Percentiles rank a stretch among this genome's conserved stretches.
These are phyloP conservation scores for Cichorium intybus DNA, from an alignment of 140 eudicot species.

Conservation along the genomic window DNA sequence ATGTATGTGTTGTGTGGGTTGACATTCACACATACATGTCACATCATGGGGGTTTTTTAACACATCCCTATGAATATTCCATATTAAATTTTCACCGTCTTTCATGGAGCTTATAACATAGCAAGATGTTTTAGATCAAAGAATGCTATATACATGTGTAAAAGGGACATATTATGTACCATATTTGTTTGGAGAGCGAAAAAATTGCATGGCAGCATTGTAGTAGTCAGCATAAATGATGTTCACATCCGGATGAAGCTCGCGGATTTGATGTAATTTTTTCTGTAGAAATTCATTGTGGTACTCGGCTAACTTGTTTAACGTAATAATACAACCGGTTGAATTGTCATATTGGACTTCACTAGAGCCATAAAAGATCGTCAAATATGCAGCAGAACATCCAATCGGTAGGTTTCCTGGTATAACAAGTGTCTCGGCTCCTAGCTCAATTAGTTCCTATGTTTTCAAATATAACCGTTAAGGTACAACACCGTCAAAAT, in stretches of 20 bases:
- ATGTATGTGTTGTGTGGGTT: no score
- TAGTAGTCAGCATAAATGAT: conserved; percentile 47
- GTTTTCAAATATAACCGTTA: background rate
- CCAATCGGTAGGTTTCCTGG: conserved; percentile 54
- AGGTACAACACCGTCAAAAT: background rate
- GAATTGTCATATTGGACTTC: conserved; percentile 25
- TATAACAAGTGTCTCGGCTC: conserved; percentile 34
- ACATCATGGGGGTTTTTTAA: no score
- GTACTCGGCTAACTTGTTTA: conserved; percentile 32
- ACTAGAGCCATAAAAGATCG: conserved; percentile 21
- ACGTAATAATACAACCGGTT: conserved; percentile 31
- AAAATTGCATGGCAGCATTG: conserved; percentile 39
- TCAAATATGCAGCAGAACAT: conserved; percentile 30
- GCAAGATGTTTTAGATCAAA: background rate
- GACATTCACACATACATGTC: no score
- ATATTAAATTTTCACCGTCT: background rate
- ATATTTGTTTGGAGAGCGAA: conserved; percentile 29
- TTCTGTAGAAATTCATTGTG: conserved; percentile 32
- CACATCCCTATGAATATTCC: no score
- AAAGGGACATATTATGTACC: conserved; percentile 21
- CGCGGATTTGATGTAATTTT: conserved; percentile 22
- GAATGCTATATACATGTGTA: background rate
- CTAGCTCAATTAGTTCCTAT: conserved; percentile 42
- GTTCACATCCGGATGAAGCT: conserved; percentile 30
- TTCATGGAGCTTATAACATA: background rate